Conservation (phyloP, 345 rosid species). For the Anacardium occidentale region DNA sequence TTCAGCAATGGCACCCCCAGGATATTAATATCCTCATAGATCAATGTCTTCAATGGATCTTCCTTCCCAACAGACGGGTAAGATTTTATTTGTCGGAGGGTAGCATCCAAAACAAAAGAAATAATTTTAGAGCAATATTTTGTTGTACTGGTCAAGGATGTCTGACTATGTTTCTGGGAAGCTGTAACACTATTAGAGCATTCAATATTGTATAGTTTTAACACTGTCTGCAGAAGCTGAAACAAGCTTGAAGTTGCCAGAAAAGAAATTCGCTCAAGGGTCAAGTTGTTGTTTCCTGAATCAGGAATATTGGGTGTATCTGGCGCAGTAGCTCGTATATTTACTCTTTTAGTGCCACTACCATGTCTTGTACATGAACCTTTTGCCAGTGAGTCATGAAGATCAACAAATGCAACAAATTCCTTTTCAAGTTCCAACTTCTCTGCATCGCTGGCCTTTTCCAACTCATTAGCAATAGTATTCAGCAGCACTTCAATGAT, state of each 20-base stretch:
- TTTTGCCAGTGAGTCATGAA: conserved; percentile 49
- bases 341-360: conserved; percentile 45
- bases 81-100: conserved; percentile 53
- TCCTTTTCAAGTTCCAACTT: conserved; percentile 59
- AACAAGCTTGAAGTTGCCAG: conserved; percentile 70
- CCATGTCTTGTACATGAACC: conserved; percentile 41
- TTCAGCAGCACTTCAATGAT: conserved; percentile 66
- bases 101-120: conserved; percentile 53
- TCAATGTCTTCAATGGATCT: conserved; percentile 51
- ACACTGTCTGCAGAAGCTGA: conserved; percentile 45
- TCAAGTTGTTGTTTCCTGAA: conserved; percentile 30
- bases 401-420: conserved; percentile 47
- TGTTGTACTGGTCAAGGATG: conserved; percentile 38
- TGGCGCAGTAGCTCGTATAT: conserved; percentile 31
- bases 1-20: conserved; percentile 66
- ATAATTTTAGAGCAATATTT: conserved; percentile 38
- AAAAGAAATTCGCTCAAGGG: conserved; percentile 47
- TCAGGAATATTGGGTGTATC: conserved; percentile 31
- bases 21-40: conserved; percentile 58
- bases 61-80: conserved; percentile 43
- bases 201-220: conserved; percentile 35
- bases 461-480: conserved; percentile 49
- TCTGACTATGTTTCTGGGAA: conserved; percentile 55
- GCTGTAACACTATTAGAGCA: conserved; percentile 28
- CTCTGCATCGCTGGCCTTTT: conserved; percentile 48